Percentiles rank a stretch among this genome's conserved stretches.
phyloP scores from a whole-genome alignment of 2,329 filamentous ascomycete species.

The Penicillium rolfsii region DNA sequence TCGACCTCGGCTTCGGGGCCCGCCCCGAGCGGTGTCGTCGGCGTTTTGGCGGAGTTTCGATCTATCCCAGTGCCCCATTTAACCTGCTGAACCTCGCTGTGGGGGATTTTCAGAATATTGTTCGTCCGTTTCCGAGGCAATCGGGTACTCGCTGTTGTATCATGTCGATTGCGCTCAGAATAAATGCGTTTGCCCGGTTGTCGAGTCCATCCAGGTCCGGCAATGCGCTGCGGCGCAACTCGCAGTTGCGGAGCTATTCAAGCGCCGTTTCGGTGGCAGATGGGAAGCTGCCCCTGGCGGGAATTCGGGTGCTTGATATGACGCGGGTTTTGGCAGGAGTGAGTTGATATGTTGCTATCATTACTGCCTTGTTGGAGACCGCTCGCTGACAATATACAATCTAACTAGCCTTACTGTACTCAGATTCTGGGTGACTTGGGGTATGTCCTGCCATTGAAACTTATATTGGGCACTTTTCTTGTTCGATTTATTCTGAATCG shows the following conservation, averaged over 20 bases:
- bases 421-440: conserved; percentile 95
- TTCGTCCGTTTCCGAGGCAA: conserved; percentile 7
- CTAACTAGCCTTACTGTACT: conserved; percentile 95
- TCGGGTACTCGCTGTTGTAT: conserved; percentile 3
- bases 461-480: not conserved
- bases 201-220: conserved; percentile 26
- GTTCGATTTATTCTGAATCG: not conserved
- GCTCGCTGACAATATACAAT: conserved; percentile 14
- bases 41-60: conserved; percentile 32
- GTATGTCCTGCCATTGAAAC: conserved; percentile 56
- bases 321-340: conserved; percentile 93
- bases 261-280: conserved; percentile 46
- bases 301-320: conserved; percentile 92
- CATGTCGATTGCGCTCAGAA: conserved; percentile 33
- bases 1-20: conserved; percentile 33
- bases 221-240: conserved; percentile 26
- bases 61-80: conserved; percentile 23
- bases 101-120: conserved; percentile 1
- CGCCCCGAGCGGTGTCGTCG: conserved; percentile 30
- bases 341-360: conserved; percentile 44
- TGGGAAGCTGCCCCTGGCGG: conserved; percentile 71
- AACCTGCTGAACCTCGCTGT: conserved; percentile 2
- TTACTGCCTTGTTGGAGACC: conserved; percentile 1
- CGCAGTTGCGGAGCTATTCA: conserved; percentile 44
- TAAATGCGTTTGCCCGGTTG: conserved; percentile 31